Evolutionary conservation across 2,329 filamentous ascomycete genomes (phyloP).

Genomic region (Pseudocercospora fijiensis): DNA sequence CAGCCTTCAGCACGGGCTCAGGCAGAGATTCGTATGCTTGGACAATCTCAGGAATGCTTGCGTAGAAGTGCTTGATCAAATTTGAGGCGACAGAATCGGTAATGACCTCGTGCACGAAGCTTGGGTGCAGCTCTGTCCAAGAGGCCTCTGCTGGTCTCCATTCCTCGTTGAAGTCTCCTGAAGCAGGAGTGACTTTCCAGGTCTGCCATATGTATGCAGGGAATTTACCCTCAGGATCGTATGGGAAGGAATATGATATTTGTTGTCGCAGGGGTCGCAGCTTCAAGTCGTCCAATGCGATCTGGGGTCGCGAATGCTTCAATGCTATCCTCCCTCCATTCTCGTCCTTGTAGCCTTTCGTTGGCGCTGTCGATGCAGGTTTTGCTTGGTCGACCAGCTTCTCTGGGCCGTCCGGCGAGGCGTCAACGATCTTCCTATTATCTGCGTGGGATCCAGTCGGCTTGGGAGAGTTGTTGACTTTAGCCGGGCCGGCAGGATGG

Average conservation of each 20-base stretch:
- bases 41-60: slow-evolving; percentile 57
- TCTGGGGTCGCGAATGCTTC: slow-evolving; percentile 54
- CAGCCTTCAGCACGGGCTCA: slow-evolving; percentile 58
- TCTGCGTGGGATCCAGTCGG: slow-evolving; percentile 40
- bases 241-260: slow-evolving; percentile 89
- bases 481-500: slow-evolving; percentile 41
- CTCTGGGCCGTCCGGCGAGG: slow-evolving; percentile 24
- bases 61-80: slow-evolving; percentile 82
- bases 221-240: slow-evolving; percentile 84
- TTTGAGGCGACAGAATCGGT: slow-evolving; percentile 84
- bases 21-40: slow-evolving; percentile 52
- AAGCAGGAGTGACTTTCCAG: slow-evolving; percentile 84
- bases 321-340: slow-evolving; percentile 32
- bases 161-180: slow-evolving; percentile 67
- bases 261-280: slow-evolving; percentile 73
- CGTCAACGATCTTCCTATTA: slow-evolving; percentile 37
- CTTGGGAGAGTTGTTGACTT: slow-evolving; percentile 38
- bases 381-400: slow-evolving; percentile 15
- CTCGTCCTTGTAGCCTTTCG: slow-evolving; percentile 29
- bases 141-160: slow-evolving; percentile 84
- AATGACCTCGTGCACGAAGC: slow-evolving; percentile 94
- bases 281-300: slow-evolving; percentile 67
- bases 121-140: slow-evolving; percentile 83
- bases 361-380: slow-evolving; percentile 27
- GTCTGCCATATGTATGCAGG: slow-evolving; percentile 99